phyloP scores from a whole-genome alignment of 2,329 filamentous ascomycete species.

The Pseudocercospora pini-densiflorae region DNA sequence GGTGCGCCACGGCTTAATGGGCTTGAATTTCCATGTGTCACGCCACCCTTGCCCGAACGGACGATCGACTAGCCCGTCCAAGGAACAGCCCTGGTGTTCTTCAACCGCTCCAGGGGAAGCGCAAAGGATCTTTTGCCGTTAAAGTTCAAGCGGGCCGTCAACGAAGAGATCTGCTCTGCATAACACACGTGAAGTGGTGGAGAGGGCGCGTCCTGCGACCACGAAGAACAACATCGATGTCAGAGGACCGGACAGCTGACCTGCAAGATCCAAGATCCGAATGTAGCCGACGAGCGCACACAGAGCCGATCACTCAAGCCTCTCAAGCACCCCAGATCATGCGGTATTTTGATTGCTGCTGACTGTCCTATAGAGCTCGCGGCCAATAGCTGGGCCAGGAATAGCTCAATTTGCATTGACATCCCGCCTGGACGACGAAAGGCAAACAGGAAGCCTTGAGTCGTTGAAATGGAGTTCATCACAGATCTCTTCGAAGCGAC shows the following conservation, averaged over 20 bases:
- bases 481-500: not conserved
- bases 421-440: not conserved
- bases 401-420: constrained; percentile 1
- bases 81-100: not conserved
- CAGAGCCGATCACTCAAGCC: not conserved
- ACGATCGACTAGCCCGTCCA: not conserved
- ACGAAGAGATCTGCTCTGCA: constrained; percentile 2
- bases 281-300: not conserved
- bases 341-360: not conserved
- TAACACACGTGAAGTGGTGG: constrained; percentile 2
- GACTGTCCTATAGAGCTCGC: not conserved
- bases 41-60: constrained; percentile 1
- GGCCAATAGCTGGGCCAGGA: not conserved
- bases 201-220: not conserved
- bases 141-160: not conserved
- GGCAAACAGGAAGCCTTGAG: not conserved
- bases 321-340: not conserved
- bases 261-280: not conserved
- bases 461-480: not conserved
- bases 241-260: not conserved
- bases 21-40: constrained; percentile 11
- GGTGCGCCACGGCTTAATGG: not conserved
- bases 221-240: not conserved
- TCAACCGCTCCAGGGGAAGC: not conserved
- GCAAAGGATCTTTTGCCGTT: not conserved